Base-by-base conservation (phyloP, 2,329 filamentous ascomycete genomes). In the Bipolaris bicolor region DNA sequence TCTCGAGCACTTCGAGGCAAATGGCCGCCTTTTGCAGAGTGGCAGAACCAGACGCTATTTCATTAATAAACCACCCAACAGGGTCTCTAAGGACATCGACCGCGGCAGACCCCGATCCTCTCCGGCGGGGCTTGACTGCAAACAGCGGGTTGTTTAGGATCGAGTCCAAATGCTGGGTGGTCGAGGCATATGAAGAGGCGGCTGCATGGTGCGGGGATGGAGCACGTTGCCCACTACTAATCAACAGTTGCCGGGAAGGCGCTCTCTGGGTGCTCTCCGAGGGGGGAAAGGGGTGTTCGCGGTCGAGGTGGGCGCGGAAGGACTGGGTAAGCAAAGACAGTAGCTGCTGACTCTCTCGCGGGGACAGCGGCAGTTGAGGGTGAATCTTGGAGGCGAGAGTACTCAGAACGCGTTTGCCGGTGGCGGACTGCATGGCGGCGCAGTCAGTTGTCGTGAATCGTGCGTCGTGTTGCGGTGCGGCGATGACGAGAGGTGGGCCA, bases 251-350 rank as follows among this genome's bases (percentile, higher is more conserved):
- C 24, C 45, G 55, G 10, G 51, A 18, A 9, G 18, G 40, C 16
- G 33, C 50, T n/a, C 26, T 29, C 2, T 51, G 46, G 33, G 18
- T 53, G 46, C 34, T 43, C 18, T 69, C 66, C 22, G 61, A 26
- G 7, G 60, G 16, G 7, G 57, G 34, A 11, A 69, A 31, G 31
- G 82, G 83, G 74, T 88, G 83, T 57, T 84, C 82, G 51, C 78
- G 80, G 66, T 89, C 86, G 40, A 90, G 81, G 57, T 88, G 85
- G 48, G 81, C 79, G 63, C 85, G 81, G 71, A 90, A 90, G 11
- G 86, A 88, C 39, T 80, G 81, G 20, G 85, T 88, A 61, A 90
- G 81, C 18, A 86, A 79, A 51, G 78, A 81, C 39, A 89, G 80
- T 7, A 90, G 78, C 64, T 85, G 82, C 60, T 84, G 79, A 15